These are phyloP conservation scores for Chloris gayana DNA, from an alignment of 176 grass and related monocot genomes.

Conservation along the genomic window DNA sequence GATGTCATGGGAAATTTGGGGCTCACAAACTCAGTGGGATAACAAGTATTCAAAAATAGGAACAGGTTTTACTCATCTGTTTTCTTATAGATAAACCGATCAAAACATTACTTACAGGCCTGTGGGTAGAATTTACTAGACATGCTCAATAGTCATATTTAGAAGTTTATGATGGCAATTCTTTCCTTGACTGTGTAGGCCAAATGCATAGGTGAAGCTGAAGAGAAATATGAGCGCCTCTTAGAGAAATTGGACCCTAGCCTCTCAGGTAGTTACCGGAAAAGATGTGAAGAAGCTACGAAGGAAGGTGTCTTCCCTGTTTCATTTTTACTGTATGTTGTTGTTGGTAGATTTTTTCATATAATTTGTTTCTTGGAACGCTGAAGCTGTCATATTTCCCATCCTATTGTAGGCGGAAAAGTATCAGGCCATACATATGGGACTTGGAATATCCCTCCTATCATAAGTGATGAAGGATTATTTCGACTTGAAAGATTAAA, in stretches of 20 bases:
- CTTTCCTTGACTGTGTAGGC: conserved; percentile 46
- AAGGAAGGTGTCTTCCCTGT: conserved; percentile 59
- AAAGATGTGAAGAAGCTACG: conserved; percentile 93
- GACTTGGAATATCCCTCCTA: conserved; percentile 83
- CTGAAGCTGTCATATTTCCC: conserved; percentile 9
- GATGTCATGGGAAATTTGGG: not conserved
- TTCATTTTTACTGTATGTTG: conserved; percentile 19
- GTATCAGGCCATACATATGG: conserved; percentile 66
- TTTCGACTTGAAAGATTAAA: conserved; percentile 53
- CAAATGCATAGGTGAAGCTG: conserved; percentile 77
- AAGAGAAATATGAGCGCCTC: conserved; percentile 70
- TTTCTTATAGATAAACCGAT: conserved; percentile 14
- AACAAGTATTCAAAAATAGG: not conserved
- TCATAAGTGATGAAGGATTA: conserved; percentile 74
- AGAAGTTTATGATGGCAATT: conserved; percentile 17
- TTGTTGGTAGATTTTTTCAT: conserved; percentile 16
- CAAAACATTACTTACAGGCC: not conserved
- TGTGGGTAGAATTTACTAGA: conserved; percentile 10
- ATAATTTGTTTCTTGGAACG: not conserved
- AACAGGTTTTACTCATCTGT: not conserved
- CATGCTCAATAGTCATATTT: conserved; percentile 8
- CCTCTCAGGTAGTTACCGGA: conserved; percentile 66
- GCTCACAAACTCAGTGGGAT: not conserved
- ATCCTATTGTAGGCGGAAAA: conserved; percentile 57
- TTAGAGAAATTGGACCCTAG: conserved; percentile 66